A percentile compares a stretch with the other conserved stretches of the same genome.
Evolutionary conservation across 495 filamentous ascomycete species (phyloP).

Genomic region (Evansstolkia leycettana): DNA sequence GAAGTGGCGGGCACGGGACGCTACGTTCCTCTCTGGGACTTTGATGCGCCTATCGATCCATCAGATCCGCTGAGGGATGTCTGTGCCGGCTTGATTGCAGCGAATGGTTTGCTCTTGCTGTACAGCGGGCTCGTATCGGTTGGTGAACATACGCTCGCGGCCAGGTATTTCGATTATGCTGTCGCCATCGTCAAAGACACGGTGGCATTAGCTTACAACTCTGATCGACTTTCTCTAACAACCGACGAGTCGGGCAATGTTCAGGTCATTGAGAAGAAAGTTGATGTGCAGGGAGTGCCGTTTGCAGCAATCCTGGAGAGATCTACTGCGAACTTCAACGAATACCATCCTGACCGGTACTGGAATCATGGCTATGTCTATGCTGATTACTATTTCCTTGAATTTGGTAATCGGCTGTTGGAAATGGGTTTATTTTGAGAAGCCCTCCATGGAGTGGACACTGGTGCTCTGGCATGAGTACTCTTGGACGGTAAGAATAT

Average conservation of each 20-base stretch:
- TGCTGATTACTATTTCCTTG: constrained; percentile 35
- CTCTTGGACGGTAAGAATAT: too few species aligned
- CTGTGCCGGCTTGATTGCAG: constrained; percentile 26
- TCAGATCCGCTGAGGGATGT: constrained; percentile 15
- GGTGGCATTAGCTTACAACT: too few species aligned
- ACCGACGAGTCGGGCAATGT: not conserved
- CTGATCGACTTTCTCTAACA: constrained; percentile 1
- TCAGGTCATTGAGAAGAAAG: not conserved
- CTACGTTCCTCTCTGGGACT: constrained; percentile 21
- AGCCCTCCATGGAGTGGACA: too few species aligned
- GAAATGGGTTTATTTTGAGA: constrained; percentile 14
- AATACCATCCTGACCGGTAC: constrained; percentile 10
- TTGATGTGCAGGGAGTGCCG: not conserved
- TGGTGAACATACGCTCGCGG: not conserved
- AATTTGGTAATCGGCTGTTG: constrained; percentile 26
- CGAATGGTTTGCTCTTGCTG: constrained; percentile 27
- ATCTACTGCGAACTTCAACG: constrained; percentile 28
- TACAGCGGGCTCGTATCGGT: constrained; percentile 9
- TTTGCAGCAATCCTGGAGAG: constrained; percentile 18
- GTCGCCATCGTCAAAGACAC: constrained; percentile 23
- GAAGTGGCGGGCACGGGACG: constrained; percentile 3
- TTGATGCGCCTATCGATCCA: constrained; percentile 25
- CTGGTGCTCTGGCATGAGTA: too few species aligned
- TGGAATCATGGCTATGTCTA: constrained; percentile 32
- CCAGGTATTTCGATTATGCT: constrained; percentile 17